These are phyloP conservation scores for Calophaca sinica DNA, from an alignment of 306 rosid genomes.

Conservation along the genomic window DNA sequence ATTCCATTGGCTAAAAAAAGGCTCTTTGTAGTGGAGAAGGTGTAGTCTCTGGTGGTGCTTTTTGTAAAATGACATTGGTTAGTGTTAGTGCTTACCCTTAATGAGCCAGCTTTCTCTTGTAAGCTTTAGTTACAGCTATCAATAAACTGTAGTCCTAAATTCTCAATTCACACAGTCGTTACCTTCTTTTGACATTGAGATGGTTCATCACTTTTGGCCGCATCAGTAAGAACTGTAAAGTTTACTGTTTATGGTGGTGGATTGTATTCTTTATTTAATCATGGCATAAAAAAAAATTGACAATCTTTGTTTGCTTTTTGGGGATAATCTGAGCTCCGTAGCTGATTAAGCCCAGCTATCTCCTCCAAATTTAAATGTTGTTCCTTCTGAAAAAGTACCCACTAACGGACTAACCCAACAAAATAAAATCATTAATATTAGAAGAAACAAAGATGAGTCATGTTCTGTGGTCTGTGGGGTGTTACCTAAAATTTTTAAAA, in stretches of 20 bases:
- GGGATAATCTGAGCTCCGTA: background rate
- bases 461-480: background rate
- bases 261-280: background rate
- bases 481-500: background rate
- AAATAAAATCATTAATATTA: background rate
- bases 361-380: background rate
- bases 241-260: background rate
- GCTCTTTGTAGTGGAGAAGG: slow-evolving; percentile 41
- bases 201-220: background rate
- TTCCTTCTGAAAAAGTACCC: background rate
- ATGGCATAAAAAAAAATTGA: background rate
- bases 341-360: background rate
- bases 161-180: slow-evolving; percentile 35
- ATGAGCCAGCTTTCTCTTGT: slow-evolving; percentile 47
- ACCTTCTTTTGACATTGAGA: too few species aligned
- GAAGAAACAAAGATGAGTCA: slow-evolving; percentile 2
- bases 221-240: background rate
- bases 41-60: slow-evolving; percentile 13
- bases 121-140: slow-evolving; percentile 40
- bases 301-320: background rate
- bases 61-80: slow-evolving; percentile 32
- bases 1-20: slow-evolving; percentile 32
- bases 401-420: background rate
- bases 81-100: slow-evolving; percentile 40
- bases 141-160: slow-evolving; percentile 45